These are phyloP conservation scores for Diaporthe sp. DNA, from an alignment of 2,329 filamentous ascomycete species.

Conservation along the genomic window DNA sequence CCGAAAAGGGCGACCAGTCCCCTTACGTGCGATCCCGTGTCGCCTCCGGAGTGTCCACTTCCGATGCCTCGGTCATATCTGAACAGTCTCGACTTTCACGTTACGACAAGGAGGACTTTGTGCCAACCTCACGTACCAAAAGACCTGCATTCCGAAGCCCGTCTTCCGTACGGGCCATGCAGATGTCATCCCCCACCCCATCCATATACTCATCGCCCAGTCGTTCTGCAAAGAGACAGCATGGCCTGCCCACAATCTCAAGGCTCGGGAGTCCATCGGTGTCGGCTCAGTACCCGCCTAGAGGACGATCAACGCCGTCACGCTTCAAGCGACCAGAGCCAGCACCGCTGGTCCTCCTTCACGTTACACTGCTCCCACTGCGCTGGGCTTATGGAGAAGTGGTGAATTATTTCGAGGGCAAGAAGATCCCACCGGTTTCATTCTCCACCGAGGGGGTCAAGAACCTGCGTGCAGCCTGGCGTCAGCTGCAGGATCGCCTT, in stretches of 20 bases:
- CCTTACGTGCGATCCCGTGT: slow-evolving; percentile 57
- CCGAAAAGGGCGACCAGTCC: slow-evolving; percentile 42
- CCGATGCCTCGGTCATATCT: slow-evolving; percentile 60
- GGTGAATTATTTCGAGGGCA: slow-evolving; percentile 50
- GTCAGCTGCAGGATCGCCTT: slow-evolving; percentile 77
- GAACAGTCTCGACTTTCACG: slow-evolving; percentile 66
- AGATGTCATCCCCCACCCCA: slow-evolving; percentile 77
- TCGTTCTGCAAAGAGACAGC: slow-evolving; percentile 65
- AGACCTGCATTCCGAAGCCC: slow-evolving; percentile 78
- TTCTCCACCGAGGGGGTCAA: slow-evolving; percentile 61
- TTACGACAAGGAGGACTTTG: slow-evolving; percentile 65
- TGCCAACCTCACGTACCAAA: slow-evolving; percentile 70
- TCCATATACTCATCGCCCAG: slow-evolving; percentile 68
- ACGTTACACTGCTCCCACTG: slow-evolving; percentile 82
- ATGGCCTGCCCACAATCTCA: slow-evolving; percentile 63
- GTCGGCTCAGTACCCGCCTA: slow-evolving; percentile 68
- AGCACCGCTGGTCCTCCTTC: slow-evolving; percentile 81
- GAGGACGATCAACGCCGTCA: slow-evolving; percentile 67
- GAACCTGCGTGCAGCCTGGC: slow-evolving; percentile 73
- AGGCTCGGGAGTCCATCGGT: slow-evolving; percentile 68
- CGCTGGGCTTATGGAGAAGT: slow-evolving; percentile 74
- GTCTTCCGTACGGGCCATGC: slow-evolving; percentile 77
- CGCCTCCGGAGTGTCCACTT: slow-evolving; percentile 37
- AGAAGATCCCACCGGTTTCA: slow-evolving; percentile 25
- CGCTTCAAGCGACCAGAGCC: slow-evolving; percentile 70